Conservation (phyloP, 345 rosid genomes). For the Pugionium cornutum region DNA sequence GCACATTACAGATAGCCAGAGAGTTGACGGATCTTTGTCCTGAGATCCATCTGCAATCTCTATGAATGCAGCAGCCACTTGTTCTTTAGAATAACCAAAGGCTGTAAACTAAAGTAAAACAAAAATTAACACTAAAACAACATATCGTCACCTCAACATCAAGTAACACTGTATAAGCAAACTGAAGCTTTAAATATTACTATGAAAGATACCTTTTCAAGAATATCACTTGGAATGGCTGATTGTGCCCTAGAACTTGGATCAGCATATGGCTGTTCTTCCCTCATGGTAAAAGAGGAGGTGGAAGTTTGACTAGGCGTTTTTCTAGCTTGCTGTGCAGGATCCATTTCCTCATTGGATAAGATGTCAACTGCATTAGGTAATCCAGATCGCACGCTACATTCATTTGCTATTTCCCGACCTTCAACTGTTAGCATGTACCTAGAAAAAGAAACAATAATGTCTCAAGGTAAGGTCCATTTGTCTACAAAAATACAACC, state of each 20-base stretch:
- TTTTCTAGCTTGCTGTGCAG: conserved; percentile 35
- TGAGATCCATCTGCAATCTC: conserved; percentile 62
- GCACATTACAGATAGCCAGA: conserved; percentile 67
- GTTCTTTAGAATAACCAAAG: conserved; percentile 67
- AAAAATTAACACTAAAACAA: conserved; percentile 3
- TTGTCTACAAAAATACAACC: conserved; percentile 10
- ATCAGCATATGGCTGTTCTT: conserved; percentile 29
- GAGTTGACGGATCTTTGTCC: conserved; percentile 56
- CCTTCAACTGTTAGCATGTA: conserved; percentile 91
- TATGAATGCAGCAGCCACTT: conserved; percentile 53
- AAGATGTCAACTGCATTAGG: conserved; percentile 38
- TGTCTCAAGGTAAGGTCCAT: conserved; percentile 19
- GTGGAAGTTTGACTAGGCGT: conserved; percentile 35
- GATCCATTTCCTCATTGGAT: conserved; percentile 40
- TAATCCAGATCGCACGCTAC: conserved; percentile 69
- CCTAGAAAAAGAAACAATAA: conserved; percentile 39
- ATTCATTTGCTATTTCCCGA: conserved; percentile 66
- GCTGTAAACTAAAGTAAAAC: conserved; percentile 46
- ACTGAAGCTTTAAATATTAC: background rate
- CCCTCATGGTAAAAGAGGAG: conserved; percentile 26
- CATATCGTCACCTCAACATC: background rate
- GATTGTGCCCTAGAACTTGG: conserved; percentile 5
- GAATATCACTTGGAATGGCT: conserved; percentile 36
- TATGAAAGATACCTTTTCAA: conserved; percentile 33
- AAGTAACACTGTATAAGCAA: conserved; percentile 19